Evolutionary conservation across 805 yeast genomes (phyloP), one percentile per base, ranked within the genome.

Genomic region (Grigorovia transvaalensis): DNA sequence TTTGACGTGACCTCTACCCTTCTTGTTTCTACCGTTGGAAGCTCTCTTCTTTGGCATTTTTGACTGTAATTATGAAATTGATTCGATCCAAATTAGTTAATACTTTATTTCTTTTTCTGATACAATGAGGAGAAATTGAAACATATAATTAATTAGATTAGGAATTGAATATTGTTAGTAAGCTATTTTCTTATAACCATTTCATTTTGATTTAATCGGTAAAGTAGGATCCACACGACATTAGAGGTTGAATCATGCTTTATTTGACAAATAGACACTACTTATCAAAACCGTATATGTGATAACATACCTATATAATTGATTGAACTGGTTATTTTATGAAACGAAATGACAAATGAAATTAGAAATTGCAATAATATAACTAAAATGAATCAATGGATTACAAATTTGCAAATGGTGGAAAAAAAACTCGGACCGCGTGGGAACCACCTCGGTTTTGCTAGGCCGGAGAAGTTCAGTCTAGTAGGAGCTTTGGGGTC

Each of bases 21-120:
- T 90, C 95, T 93, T 93, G 95, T 93, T 93, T 84, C 99, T 91
- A 85, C 99, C 99, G 97, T 90, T 89, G 93, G 97, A 89, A 78
- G 98, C 89, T 90, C 99, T 91, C 98, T 93, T 93, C 88, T 93
- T 93, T 79, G 99, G 98, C 99, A 93, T 93, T 64, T 76, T 83
- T 52, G 50, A 44, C 47, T 51, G 20, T 23, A 45, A 18, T n/a
- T n/a, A n/a, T 38, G 23, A 43, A 43, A 13, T 23, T 44, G 19
- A 30, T 12, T 11, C 9, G 23, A 29, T 20, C n/a, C 15, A 18
- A 43, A 44, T 19, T 44, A 13, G 17, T 13, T 9, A 15, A 33
- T 33, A 11, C 8, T 33, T 13, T 11, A 33, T 33, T 33, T 11
- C 15, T 33, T 33, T 3, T 9, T 33, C n/a, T 11, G 15, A 33